phyloP scores from a whole-genome alignment of 2,329 filamentous ascomycete species.

The Dothiorella sarmentorum region DNA sequence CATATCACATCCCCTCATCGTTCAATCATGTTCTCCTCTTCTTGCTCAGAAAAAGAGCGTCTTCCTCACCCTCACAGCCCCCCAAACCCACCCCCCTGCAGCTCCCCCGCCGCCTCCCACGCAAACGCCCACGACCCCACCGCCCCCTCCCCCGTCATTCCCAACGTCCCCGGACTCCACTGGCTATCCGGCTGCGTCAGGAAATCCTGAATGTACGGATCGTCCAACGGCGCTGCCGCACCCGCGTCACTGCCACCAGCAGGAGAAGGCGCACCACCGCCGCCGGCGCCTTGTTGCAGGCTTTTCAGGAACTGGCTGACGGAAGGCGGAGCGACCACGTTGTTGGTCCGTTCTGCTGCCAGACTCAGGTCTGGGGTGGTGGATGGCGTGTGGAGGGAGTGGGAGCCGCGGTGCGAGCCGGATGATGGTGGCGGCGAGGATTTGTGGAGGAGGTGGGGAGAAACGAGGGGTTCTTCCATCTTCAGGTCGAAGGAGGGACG shows the following conservation, averaged over 20 bases:
- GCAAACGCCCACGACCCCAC: slow-evolving; percentile 15
- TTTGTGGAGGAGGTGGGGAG: neutral
- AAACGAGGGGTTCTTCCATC: slow-evolving; percentile 3
- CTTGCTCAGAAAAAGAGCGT: neutral
- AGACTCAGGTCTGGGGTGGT: neutral
- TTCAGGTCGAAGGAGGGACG: slow-evolving; percentile 4
- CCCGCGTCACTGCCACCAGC: slow-evolving; percentile 3
- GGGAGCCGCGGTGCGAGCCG: no score
- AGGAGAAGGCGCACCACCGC: neutral
- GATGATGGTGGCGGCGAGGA: neutral
- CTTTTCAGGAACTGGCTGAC: slow-evolving; percentile 11
- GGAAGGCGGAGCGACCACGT: neutral
- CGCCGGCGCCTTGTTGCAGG: neutral
- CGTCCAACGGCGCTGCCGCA: slow-evolving; percentile 10
- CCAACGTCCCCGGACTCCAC: slow-evolving; percentile 17
- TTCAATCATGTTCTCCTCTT: neutral
- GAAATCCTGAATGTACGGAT: slow-evolving; percentile 18
- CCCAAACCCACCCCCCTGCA: slow-evolving; percentile 2
- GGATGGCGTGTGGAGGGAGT: no score
- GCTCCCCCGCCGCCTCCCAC: slow-evolving; percentile 13
- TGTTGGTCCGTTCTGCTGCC: neutral
- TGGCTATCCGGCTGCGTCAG: slow-evolving; percentile 13
- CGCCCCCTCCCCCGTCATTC: slow-evolving; percentile 10
- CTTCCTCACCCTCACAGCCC: neutral
- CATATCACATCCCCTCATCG: neutral